Evolutionary conservation across 164 flowering plant genomes (phyloP), one percentile per base, ranked within the genome.

Genomic region (Vitis labrusca): DNA sequence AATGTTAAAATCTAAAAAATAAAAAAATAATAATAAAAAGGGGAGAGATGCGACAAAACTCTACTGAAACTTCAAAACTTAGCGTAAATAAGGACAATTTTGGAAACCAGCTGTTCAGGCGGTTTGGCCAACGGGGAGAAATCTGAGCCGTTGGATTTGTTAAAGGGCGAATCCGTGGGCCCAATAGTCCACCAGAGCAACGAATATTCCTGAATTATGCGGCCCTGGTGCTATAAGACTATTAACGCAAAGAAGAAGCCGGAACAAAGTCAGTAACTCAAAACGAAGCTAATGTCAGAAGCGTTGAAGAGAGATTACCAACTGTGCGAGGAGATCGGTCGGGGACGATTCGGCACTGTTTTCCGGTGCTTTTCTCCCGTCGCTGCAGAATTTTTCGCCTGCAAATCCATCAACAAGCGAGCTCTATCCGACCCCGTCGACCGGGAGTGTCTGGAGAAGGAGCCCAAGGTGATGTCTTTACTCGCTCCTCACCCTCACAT

Each of bases 291-390:
- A n/a, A 74, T 77, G 80, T 56, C 62, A 9, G 80, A 77, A 2
- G 19, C 70, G 0, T 60, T 86, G 51, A 72, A 71, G 32, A 71
- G 62, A 65, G 80, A 81, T 27, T 91, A 86, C 77, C 82, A 85
- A 51, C 3, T 88, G 11, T 73, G 80, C 59, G 89, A 89, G 48
- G 94, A 88, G 68, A 82, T 91, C 77, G 94, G 94, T 52, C 77
- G 84, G 8, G 96, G 96, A 2, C 64, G 85, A 56, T 91, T 91
- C 78, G 97, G 93, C 30, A 78, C 83, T 17, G 85, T 91, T 57
- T 79, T 61, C 71, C 85, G 92, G 51, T 84, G 89, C 67, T 78
- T 77, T 56, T 83, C 84, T 12, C 69, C 87, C 0, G 66, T 9
- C 52, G 30, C 88, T 17, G 69, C 69, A 62, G 71, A 76, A 0